phyloP scores from a whole-genome alignment of 805 yeast genomes.

The Kodamaea kaohsiungensis region DNA sequence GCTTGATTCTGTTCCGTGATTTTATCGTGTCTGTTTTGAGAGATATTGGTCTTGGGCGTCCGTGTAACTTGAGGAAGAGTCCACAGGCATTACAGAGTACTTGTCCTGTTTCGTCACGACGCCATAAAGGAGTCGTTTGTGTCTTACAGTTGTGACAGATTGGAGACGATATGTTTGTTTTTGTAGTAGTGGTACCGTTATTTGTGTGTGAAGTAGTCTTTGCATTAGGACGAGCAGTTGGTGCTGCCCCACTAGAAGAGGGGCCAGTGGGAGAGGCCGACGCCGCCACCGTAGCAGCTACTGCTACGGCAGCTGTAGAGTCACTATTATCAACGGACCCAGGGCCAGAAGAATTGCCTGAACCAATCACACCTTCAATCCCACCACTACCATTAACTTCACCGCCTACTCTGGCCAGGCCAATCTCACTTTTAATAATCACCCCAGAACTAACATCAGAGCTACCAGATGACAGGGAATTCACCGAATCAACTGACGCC shows the following conservation, averaged over 20 bases:
- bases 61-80: slow-evolving; percentile 82
- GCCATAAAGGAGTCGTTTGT: slow-evolving; percentile 92
- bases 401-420: not conserved
- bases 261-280: too few relatives aligned
- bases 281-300: slow-evolving; percentile 21
- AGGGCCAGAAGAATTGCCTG: not conserved
- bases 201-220: slow-evolving; percentile 58
- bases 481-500: not conserved
- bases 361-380: not conserved
- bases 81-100: slow-evolving; percentile 96
- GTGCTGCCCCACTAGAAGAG: slow-evolving; percentile 27
- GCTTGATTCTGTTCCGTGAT: slow-evolving; percentile 82
- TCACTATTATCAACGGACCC: not conserved
- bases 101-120: slow-evolving; percentile 86
- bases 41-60: slow-evolving; percentile 88
- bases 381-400: not conserved
- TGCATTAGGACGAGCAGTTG: slow-evolving; percentile 53
- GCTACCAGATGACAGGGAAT: not conserved
- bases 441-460: not conserved
- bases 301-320: not conserved
- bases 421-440: not conserved
- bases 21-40: slow-evolving; percentile 91
- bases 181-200: slow-evolving; percentile 66
- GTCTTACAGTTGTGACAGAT: slow-evolving; percentile 90
- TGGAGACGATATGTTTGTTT: slow-evolving; percentile 62